Conservation (phyloP, 257 asterid species). For the Nicotiana otophora region DNA sequence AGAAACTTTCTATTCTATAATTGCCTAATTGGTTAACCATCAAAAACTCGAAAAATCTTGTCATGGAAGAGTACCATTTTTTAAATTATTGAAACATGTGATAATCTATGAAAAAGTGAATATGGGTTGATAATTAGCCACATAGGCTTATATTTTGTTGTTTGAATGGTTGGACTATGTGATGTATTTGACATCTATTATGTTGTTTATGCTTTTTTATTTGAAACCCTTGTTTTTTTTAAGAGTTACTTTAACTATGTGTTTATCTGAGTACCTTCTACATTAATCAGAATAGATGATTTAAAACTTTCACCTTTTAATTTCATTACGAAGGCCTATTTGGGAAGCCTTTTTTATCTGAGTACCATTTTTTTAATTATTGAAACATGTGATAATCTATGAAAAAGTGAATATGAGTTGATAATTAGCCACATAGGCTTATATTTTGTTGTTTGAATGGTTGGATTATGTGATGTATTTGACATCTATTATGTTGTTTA, state of each 20-base stretch:
- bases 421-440: not conserved
- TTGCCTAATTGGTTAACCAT: not conserved
- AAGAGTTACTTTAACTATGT: not conserved
- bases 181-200: not conserved
- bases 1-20: not conserved
- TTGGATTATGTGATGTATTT: not conserved
- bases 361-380: not conserved
- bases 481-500: not conserved
- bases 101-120: not conserved
- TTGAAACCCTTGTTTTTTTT: not conserved
- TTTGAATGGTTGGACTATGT: not conserved
- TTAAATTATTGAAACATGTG: not conserved
- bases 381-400: not conserved
- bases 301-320: too few species aligned
- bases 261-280: not conserved
- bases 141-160: not conserved
- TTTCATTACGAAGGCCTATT: too few species aligned
- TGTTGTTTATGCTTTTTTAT: not conserved
- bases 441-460: not conserved
- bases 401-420: not conserved
- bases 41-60: not conserved
- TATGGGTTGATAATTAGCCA: not conserved
- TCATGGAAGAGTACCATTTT: not conserved
- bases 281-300: too few species aligned
- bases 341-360: not conserved